Conservation (phyloP, 352 stramenopile genomes). For the Globisporangium acanthophoron region DNA sequence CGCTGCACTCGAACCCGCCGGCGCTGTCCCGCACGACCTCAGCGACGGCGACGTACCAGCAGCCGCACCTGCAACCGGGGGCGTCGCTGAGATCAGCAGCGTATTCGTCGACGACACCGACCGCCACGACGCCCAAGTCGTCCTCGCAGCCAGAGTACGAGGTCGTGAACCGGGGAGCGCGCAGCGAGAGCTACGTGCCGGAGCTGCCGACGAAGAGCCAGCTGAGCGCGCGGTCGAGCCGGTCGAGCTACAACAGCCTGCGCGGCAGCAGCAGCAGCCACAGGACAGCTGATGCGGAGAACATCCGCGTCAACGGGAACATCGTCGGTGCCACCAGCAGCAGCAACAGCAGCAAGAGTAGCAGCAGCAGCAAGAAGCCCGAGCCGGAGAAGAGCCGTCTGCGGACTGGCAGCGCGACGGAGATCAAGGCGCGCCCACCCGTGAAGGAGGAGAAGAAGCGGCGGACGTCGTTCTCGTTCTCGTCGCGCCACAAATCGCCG, state of each 20-base stretch:
- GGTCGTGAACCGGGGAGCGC: not conserved
- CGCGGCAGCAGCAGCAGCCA: constrained; percentile 3
- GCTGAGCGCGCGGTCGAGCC: constrained; percentile 3
- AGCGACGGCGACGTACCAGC: not conserved
- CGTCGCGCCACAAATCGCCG: constrained; percentile 25
- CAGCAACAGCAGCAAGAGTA: not conserved
- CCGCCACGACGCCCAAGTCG: constrained; percentile 5
- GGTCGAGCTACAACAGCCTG: constrained; percentile 7
- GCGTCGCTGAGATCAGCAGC: not conserved
- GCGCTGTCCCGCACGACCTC: not conserved
- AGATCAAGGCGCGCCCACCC: not conserved
- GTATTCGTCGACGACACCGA: no score
- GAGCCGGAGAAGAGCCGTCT: constrained; percentile 3
- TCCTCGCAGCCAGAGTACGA: constrained; percentile 2
- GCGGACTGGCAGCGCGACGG: constrained; percentile 12
- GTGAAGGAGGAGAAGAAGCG: constrained; percentile 31
- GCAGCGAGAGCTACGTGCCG: constrained; percentile 13
- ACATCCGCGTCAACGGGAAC: not conserved
- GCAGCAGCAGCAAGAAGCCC: not conserved
- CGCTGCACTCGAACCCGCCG: constrained; percentile 2
- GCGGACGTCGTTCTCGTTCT: constrained; percentile 39
- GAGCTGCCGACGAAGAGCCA: constrained; percentile 12
- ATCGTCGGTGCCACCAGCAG: not conserved
- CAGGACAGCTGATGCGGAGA: not conserved
- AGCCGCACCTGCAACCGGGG: not conserved